Percentiles rank a stretch among this genome's conserved stretches.
Conservation (phyloP, 331 rosid genomes). For the Dryas integrifolia region DNA sequence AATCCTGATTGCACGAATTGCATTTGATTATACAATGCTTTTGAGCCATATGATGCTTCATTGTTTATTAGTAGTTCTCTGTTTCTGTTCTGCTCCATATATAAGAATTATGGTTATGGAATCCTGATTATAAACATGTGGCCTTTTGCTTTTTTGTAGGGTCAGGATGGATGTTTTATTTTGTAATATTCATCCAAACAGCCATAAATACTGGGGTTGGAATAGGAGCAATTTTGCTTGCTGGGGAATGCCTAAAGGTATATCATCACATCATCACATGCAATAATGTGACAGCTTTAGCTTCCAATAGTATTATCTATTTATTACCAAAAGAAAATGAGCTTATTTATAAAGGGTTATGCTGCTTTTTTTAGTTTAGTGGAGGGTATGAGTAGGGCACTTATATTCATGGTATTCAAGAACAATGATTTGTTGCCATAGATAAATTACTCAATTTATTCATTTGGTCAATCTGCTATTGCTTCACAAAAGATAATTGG, state of each 20-base stretch:
- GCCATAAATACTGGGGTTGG: constrained; percentile 83
- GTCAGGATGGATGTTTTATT: constrained; percentile 83
- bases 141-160: constrained; percentile 36
- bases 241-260: constrained; percentile 73
- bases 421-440: neutral
- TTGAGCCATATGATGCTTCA: too few relatives aligned
- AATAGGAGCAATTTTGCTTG: constrained; percentile 72
- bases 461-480: neutral
- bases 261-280: neutral
- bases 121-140: neutral
- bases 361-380: neutral
- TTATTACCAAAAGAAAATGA: neutral
- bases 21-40: too few relatives aligned
- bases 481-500: neutral
- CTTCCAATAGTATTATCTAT: neutral
- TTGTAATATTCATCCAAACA: constrained; percentile 78
- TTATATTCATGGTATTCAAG: neutral
- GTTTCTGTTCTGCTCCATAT: constrained; percentile 5
- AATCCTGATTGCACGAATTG: neutral
- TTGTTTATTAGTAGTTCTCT: constrained; percentile 4
- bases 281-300: neutral
- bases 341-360: neutral
- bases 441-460: neutral
- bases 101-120: neutral
- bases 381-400: neutral